Conservation (phyloP, 257 asterid species). For the Salvia rosmarinus region DNA sequence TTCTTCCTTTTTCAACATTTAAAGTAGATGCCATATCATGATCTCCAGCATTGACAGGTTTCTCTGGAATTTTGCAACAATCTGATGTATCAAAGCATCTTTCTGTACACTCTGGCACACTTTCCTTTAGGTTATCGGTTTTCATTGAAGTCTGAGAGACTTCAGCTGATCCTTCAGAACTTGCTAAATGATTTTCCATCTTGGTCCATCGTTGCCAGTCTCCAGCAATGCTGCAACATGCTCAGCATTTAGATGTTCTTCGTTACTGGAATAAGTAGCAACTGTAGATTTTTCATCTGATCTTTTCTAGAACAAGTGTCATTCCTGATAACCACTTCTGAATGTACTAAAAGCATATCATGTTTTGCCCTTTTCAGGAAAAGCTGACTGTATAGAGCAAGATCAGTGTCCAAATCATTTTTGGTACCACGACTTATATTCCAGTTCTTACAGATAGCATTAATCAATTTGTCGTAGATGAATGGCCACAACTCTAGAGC, state of each 20-base stretch:
- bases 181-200: slow-evolving; percentile 53
- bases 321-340: slow-evolving; percentile 35
- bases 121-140: slow-evolving; percentile 36
- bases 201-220: slow-evolving; percentile 45
- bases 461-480: slow-evolving; percentile 49
- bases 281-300: slow-evolving; percentile 39
- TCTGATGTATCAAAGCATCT: slow-evolving; percentile 42
- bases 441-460: slow-evolving; percentile 59
- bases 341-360: slow-evolving; percentile 36
- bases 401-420: slow-evolving; percentile 44
- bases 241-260: slow-evolving; percentile 50
- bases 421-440: slow-evolving; percentile 53
- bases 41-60: slow-evolving; percentile 40
- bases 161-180: slow-evolving; percentile 81
- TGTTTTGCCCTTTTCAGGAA: slow-evolving; percentile 36
- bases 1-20: slow-evolving; percentile 39
- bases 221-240: slow-evolving; percentile 31
- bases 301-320: slow-evolving; percentile 42
- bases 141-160: slow-evolving; percentile 58
- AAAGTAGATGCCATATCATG: slow-evolving; percentile 31
- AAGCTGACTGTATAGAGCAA: slow-evolving; percentile 40
- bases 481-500: slow-evolving; percentile 58
- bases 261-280: slow-evolving; percentile 40
- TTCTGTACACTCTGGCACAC: slow-evolving; percentile 37
- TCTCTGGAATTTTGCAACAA: slow-evolving; percentile 43